Evolutionary conservation across 2,329 filamentous ascomycete species (phyloP), one percentile per base, ranked within the genome.

Genomic region (Exophiala sp.): DNA sequence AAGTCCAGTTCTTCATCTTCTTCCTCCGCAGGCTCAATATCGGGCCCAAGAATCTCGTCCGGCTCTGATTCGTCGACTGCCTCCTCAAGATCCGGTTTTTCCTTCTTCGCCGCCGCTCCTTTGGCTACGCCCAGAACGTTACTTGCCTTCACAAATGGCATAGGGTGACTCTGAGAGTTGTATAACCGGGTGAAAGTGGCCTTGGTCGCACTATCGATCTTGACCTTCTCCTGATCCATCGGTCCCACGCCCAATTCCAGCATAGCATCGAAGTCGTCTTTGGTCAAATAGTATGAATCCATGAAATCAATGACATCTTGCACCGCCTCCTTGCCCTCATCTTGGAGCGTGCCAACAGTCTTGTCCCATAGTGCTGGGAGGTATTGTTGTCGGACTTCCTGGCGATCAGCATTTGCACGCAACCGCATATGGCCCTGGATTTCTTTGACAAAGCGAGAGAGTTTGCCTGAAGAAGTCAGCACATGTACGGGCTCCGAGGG

Each of bases 391-490:
- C 93, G 85, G 59, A 97, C 81, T 68, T 98, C 93, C 64, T 95
- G 86, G 46, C 91, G 82, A 64, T 98, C 93, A 19, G 88, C 93
- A 30, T 89, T 94, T 9, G 88, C 84, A 58, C 83, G 83, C 51
- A 98, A 79, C 7, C 93, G 86, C 89, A 98, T 97, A 65, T 98
- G 93, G 3, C 89, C 88, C 66, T 98, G 93, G 4, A 98, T 88
- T 62, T 98, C 93, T 63, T 95, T 94, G 58, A 95, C 77, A 62
- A 82, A 86, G 50, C 93, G 84, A 57, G 79, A 80, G 42, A 97
- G 74, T 67, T 83, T 83, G 40, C 74, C 73, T 70, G 50, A 4
- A 23, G 52, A 7, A 24, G 48, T 58, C 39, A 63, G 58, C 46
- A 63, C 43, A 10, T 16, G 45, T 9, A 40, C 50, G 3, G 16